These are phyloP conservation scores for Suhomyces sp. DNA, from an alignment of 805 yeast species.

Conservation along the genomic window DNA sequence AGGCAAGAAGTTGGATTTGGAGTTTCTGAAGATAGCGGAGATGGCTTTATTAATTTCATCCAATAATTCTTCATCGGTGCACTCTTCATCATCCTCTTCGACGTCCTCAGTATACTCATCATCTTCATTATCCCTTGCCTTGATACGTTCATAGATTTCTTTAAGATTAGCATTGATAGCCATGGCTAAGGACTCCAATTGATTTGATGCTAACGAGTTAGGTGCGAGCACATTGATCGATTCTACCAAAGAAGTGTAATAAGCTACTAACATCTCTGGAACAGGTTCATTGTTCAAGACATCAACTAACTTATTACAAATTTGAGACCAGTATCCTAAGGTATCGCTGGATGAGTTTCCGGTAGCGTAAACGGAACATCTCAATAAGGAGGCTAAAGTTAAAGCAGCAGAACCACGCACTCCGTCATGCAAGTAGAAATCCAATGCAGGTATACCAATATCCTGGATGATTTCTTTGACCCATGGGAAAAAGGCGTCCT, in stretches of 20 bases:
- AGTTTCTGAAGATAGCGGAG: constrained; percentile 63
- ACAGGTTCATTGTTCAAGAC: constrained; percentile 77
- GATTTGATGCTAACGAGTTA: constrained; percentile 52
- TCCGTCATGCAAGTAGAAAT: constrained; percentile 89
- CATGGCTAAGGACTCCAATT: constrained; percentile 53
- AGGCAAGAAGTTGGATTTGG: constrained; percentile 55
- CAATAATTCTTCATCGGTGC: constrained; percentile 83
- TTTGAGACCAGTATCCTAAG: constrained; percentile 65
- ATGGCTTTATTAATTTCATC: constrained; percentile 82
- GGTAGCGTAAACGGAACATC: constrained; percentile 56
- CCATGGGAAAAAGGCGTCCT: constrained; percentile 78
- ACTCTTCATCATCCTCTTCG: constrained; percentile 80
- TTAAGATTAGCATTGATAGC: constrained; percentile 59
- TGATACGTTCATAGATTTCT: constrained; percentile 69
- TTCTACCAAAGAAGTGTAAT: constrained; percentile 68
- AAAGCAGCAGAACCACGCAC: constrained; percentile 90
- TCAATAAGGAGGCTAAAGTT: constrained; percentile 72
- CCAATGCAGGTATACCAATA: constrained; percentile 83
- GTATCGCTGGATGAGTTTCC: constrained; percentile 59
- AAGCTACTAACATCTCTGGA: constrained; percentile 75
- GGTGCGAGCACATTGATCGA: constrained; percentile 68
- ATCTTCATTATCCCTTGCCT: constrained; percentile 67
- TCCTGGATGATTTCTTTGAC: constrained; percentile 74
- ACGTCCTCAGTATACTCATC: constrained; percentile 87
- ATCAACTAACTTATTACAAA: constrained; percentile 63